These are phyloP conservation scores for Fusarium fujikuroi DNA, from an alignment of 2,329 filamentous ascomycete genomes.

Conservation along the genomic window DNA sequence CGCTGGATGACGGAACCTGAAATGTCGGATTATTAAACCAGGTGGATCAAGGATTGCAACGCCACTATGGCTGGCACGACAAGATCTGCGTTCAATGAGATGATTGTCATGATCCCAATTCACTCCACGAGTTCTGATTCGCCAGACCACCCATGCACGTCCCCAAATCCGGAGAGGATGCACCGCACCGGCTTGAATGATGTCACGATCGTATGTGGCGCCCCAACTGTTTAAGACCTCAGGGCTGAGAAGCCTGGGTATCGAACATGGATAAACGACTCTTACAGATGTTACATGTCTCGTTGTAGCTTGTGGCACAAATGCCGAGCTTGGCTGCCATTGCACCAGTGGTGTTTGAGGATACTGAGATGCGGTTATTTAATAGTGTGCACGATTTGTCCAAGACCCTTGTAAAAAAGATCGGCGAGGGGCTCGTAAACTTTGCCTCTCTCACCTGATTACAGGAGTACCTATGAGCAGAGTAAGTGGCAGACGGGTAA, in stretches of 20 bases:
- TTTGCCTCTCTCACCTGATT: constrained; percentile 32
- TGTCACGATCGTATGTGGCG: constrained; percentile 38
- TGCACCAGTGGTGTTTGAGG: neutral
- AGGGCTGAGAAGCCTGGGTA: neutral
- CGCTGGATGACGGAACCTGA: neutral
- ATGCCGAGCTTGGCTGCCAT: neutral
- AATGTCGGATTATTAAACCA: neutral
- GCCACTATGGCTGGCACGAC: constrained; percentile 29
- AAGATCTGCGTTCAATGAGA: constrained; percentile 17
- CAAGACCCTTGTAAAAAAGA: constrained; percentile 4
- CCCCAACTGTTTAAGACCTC: constrained; percentile 20
- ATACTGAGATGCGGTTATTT: neutral
- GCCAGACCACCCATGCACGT: constrained; percentile 2
- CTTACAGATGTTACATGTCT: neutral
- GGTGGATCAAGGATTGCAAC: neutral
- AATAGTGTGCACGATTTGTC: neutral
- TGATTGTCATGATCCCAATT: constrained; percentile 19
- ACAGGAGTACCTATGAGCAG: neutral
- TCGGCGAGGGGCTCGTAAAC: constrained; percentile 20
- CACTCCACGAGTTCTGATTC: constrained; percentile 21
- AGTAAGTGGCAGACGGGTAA: neutral
- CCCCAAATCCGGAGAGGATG: constrained; percentile 28
- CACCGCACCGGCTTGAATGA: constrained; percentile 38
- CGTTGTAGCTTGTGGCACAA: neutral
- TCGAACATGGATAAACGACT: neutral